A percentile compares a stretch with the other conserved stretches of the same genome.
These are phyloP conservation scores for Xylaria sp. DNA, from an alignment of 2,329 filamentous ascomycete genomes.

Conservation along the genomic window DNA sequence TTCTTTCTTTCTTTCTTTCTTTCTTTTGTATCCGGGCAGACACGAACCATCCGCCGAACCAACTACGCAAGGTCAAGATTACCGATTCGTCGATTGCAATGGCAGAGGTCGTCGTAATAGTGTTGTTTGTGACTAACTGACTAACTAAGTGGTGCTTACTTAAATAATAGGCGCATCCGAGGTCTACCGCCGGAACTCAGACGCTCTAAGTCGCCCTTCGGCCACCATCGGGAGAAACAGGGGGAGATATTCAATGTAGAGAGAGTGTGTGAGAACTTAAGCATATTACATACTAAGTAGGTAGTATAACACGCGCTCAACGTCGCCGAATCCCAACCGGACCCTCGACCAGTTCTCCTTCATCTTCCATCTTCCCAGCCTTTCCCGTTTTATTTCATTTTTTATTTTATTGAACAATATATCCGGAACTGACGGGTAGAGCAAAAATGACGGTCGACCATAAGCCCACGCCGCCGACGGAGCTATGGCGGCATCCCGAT, in stretches of 20 bases:
- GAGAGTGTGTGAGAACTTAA: background rate
- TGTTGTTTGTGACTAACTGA: background rate
- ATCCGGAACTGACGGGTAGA: background rate
- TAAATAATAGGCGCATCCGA: conserved; percentile 7
- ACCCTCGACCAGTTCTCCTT: background rate
- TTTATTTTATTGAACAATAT: too few relatives aligned
- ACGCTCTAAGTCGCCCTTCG: conserved; percentile 19
- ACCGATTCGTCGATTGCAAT: background rate
- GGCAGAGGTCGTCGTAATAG: background rate
- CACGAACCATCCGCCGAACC: background rate
- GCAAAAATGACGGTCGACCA: conserved; percentile 40
- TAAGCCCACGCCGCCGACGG: conserved; percentile 42
- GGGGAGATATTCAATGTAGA: background rate
- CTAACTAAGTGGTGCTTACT: background rate
- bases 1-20: background rate
- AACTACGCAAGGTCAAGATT: background rate
- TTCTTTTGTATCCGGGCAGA: background rate
- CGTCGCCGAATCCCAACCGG: conserved; percentile 6
- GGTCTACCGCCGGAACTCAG: background rate
- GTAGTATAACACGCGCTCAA: conserved; percentile 8
- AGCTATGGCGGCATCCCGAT: conserved; percentile 77
- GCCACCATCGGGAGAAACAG: conserved; percentile 29
- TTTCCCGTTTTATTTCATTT: too few relatives aligned
- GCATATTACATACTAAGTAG: too few relatives aligned
- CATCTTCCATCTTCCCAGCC: background rate